Evolutionary conservation across 352 stramenopile genomes (phyloP).

Genomic region (Thalassiosira sp.): DNA sequence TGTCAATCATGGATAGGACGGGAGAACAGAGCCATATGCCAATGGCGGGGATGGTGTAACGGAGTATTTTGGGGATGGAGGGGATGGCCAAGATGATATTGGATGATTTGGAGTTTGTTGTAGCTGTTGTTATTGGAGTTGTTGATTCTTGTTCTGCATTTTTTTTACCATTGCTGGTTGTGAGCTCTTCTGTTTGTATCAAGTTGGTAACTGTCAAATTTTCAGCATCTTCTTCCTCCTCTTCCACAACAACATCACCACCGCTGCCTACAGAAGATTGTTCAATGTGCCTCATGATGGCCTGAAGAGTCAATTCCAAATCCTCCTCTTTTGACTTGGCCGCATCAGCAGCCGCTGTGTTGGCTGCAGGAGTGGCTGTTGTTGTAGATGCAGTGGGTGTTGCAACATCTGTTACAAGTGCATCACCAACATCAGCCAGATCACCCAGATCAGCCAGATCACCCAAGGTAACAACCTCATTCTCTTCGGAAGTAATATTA

Average conservation of each 20-base stretch:
- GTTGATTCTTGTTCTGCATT: no score
- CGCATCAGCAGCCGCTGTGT: not conserved
- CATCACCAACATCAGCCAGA: not conserved
- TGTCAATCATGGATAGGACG: slow-evolving; percentile 78
- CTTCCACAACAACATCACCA: not conserved
- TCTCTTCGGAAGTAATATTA: not conserved
- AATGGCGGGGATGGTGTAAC: slow-evolving; percentile 74
- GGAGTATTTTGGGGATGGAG: slow-evolving; percentile 64
- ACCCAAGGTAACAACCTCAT: no score
- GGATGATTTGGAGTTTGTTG: not conserved
- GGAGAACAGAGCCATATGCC: slow-evolving; percentile 78
- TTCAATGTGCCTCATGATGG: slow-evolving; percentile 4
- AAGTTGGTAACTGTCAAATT: not conserved
- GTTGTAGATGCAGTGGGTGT: not conserved
- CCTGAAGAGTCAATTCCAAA: slow-evolving; percentile 11
- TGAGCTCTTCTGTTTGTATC: no score
- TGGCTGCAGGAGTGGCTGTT: not conserved
- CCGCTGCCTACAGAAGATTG: not conserved
- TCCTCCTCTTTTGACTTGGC: not conserved
- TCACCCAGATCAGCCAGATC: not conserved
- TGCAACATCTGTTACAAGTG: not conserved
- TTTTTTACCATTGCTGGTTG: no score
- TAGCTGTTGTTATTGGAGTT: not conserved
- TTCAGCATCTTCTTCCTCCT: not conserved
- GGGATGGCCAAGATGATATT: slow-evolving; percentile 7